phyloP scores from a whole-genome alignment of 2,329 filamentous ascomycete genomes.

The Pestalotiopsis sp. region DNA sequence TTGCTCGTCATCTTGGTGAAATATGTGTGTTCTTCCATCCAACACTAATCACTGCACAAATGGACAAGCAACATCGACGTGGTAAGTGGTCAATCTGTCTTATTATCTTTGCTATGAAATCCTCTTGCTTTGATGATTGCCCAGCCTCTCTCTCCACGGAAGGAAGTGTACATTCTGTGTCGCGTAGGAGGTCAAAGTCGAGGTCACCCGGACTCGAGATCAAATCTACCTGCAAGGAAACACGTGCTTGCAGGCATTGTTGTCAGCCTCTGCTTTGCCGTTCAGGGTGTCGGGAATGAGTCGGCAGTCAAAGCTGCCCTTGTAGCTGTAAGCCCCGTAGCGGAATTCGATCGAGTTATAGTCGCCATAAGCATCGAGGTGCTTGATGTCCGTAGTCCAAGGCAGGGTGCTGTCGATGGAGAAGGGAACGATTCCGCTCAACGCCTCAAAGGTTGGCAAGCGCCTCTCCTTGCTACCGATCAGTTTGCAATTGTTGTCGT shows the following conservation, averaged over 20 bases:
- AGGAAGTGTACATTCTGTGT: no score
- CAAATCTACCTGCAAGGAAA: neutral
- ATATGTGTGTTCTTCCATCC: no score
- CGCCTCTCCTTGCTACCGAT: neutral
- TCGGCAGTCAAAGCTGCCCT: neutral
- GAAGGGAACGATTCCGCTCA: neutral
- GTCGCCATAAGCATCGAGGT: neutral
- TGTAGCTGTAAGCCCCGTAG: neutral
- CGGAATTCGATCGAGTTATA: neutral
- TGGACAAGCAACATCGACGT: no score
- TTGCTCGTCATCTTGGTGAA: no score
- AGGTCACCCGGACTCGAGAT: neutral
- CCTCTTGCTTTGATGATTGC: no score
- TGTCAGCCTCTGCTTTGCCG: neutral
- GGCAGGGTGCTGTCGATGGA: conserved; percentile 2
- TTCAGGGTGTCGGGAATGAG: neutral
- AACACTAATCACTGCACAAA: no score
- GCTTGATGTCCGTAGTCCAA: neutral
- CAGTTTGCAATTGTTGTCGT: neutral
- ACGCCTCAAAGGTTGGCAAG: neutral
- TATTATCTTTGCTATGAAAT: no score
- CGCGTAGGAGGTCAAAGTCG: neutral
- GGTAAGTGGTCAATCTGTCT: no score
- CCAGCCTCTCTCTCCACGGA: no score
- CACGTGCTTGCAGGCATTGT: neutral